These are phyloP conservation scores for Gossypium rotundifolium DNA, from an alignment of 345 rosid species.

Conservation along the genomic window DNA sequence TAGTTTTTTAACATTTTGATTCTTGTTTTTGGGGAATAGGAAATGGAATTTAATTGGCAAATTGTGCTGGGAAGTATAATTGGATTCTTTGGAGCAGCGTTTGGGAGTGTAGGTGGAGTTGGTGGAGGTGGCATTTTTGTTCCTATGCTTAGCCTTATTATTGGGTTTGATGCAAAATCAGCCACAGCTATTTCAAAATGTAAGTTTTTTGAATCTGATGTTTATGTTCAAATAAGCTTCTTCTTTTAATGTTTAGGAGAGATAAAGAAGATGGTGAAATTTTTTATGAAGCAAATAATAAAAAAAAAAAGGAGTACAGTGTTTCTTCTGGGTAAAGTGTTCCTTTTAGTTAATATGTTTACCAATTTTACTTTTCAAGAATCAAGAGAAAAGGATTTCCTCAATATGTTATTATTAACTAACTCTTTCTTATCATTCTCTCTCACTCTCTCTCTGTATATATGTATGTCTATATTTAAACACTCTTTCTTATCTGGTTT, in stretches of 20 bases:
- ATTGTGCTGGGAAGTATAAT: constrained; percentile 51
- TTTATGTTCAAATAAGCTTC: too few relatives aligned
- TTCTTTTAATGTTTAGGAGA: too few relatives aligned
- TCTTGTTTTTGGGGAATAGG: constrained; percentile 25
- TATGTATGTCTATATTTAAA: too few relatives aligned
- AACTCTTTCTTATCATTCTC: too few relatives aligned
- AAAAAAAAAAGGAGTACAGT: fast-evolving
- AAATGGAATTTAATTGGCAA: constrained; percentile 67
- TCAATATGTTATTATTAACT: too few relatives aligned
- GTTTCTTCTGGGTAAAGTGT: too few relatives aligned
- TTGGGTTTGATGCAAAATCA: constrained; percentile 83
- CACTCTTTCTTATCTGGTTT: background rate
- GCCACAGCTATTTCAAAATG: constrained; percentile 84
- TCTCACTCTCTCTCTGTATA: too few relatives aligned
- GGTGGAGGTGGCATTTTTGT: constrained; percentile 90
- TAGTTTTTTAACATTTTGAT: background rate
- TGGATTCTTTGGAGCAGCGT: constrained; percentile 88
- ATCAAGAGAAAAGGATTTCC: too few relatives aligned
- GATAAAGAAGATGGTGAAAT: background rate
- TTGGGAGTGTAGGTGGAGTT: constrained; percentile 88
- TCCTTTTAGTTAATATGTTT: too few relatives aligned
- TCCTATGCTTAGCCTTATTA: constrained; percentile 73
- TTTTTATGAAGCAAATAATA: background rate
- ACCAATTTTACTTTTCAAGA: too few relatives aligned
- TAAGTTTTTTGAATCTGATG: constrained; percentile 19